These are phyloP conservation scores for Mimosa bimucronata DNA, from an alignment of 306 rosid species.

Conservation along the genomic window DNA sequence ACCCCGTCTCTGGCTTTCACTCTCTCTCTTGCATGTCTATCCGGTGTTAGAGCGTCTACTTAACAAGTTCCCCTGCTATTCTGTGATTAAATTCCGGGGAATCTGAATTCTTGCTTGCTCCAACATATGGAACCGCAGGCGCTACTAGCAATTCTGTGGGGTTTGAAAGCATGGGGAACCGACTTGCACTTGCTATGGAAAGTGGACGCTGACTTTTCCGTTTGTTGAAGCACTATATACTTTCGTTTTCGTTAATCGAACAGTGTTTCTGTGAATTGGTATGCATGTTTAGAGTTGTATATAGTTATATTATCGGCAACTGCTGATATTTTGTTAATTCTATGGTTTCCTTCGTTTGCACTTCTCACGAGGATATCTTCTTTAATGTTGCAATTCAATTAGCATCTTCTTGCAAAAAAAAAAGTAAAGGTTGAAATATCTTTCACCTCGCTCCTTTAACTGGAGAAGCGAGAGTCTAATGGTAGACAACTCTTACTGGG, in stretches of 20 bases:
- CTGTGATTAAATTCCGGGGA: background rate
- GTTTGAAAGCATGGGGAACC: background rate
- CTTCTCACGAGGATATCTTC: background rate
- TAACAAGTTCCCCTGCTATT: background rate
- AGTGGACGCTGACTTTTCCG: constrained; percentile 14
- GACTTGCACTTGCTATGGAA: background rate
- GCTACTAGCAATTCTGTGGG: constrained; percentile 7
- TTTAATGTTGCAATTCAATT: background rate
- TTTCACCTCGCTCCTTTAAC: background rate
- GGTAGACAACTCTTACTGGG: background rate
- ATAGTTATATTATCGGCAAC: background rate
- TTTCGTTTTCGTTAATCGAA: background rate
- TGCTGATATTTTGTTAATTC: background rate
- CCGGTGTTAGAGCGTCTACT: background rate
- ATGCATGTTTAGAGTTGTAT: background rate
- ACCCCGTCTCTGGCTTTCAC: background rate
- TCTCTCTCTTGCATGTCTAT: background rate
- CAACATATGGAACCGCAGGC: background rate
- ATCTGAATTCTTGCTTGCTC: constrained; percentile 14
- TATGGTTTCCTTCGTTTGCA: background rate
- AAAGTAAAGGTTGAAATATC: background rate
- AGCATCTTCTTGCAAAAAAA: background rate
- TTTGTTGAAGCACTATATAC: background rate
- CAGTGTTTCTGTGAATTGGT: background rate
- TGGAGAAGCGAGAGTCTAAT: background rate